Conservation (phyloP, 176 grass and related monocot species). For the Juncus effusus region DNA sequence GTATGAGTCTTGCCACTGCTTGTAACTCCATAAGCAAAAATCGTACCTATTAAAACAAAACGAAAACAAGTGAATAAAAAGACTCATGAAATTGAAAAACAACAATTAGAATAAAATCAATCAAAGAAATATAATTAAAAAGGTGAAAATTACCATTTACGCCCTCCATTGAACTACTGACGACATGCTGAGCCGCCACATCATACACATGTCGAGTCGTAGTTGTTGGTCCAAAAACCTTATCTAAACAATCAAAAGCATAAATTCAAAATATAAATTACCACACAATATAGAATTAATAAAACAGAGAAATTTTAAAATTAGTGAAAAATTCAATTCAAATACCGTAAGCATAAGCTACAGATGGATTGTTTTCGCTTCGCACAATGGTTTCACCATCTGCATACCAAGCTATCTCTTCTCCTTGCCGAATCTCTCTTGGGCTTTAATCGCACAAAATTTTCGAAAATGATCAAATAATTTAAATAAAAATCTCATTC, state of each 20-base stretch:
- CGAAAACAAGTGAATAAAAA: constrained; percentile 18
- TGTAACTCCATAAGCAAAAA: constrained; percentile 99
- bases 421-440: constrained; percentile 93
- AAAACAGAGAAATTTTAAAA: background rate
- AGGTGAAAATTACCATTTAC: constrained; percentile 68
- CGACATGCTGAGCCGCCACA: constrained; percentile 97
- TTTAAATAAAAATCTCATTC: constrained; percentile 3
- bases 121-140: background rate
- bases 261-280: constrained; percentile 5
- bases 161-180: constrained; percentile 91
- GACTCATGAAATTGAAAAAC: constrained; percentile 1
- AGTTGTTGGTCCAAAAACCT: constrained; percentile 97
- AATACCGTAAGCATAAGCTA: constrained; percentile 94
- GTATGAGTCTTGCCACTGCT: constrained; percentile 99
- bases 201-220: constrained; percentile 99
- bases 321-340: background rate
- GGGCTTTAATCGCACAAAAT: constrained; percentile 52
- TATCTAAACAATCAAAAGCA: constrained; percentile 50
- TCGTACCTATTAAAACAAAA: constrained; percentile 56
- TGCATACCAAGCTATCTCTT: constrained; percentile 97
- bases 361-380: constrained; percentile 73
- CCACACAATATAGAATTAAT: constrained; percentile 1
- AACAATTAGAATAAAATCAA: background rate
- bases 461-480: constrained; percentile 5
- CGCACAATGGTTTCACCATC: constrained; percentile 91